Base-by-base conservation (phyloP, 192 early-diverging fungal genomes). In the Funneliformis geosporum region DNA sequence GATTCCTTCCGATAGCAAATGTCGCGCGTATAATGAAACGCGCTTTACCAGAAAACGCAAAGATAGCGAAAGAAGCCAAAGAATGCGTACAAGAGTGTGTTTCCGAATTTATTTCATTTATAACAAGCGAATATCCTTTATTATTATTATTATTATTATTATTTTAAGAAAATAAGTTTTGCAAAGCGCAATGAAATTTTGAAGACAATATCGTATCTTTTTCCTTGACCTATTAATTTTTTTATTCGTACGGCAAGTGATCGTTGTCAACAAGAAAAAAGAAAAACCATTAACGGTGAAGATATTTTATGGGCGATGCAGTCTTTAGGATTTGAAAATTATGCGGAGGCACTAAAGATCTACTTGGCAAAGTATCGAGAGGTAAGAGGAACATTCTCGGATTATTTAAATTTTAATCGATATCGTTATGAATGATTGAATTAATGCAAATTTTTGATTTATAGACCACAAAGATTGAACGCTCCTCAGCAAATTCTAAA, bases 251-350 rank as follows among this genome's bases (percentile, higher is more conserved):
- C 82, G 92, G 98, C 98, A 11, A 94, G 92, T 82, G 98, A 99
- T 79, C 91, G 96, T 61, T 98, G 97, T 82, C 89, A 92, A 75
- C 87, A 93, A 71, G 98, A 99, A 84, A 97, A 97, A 87, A 89
- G 98, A 76, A 99, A 99, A 83, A 98, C 97, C 3, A 95, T 99
- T 82, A 98, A 95, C 80, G 97, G 97, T 25, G 98, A 99, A 79
- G 98, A 99, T 83, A 96, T 99, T 62, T 83, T 99, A 55, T 98
- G 96, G 95, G 97, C 98, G 4, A 93, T 99, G 93, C 93, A 97
- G 81, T 95, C 94, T 23, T 90, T 99, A 77, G 98, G 97, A 7
- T 99, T 99, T 85, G 98, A 99, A 76, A 96, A 94, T 87, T 99
- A 99, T 86, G 89, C 89, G 14, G 96, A 96, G 67, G 91, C 91